A percentile compares a stretch with the other conserved stretches of the same genome.
Conservation (phyloP, 2,329 filamentous ascomycete genomes). For the Didymella segeticola region DNA sequence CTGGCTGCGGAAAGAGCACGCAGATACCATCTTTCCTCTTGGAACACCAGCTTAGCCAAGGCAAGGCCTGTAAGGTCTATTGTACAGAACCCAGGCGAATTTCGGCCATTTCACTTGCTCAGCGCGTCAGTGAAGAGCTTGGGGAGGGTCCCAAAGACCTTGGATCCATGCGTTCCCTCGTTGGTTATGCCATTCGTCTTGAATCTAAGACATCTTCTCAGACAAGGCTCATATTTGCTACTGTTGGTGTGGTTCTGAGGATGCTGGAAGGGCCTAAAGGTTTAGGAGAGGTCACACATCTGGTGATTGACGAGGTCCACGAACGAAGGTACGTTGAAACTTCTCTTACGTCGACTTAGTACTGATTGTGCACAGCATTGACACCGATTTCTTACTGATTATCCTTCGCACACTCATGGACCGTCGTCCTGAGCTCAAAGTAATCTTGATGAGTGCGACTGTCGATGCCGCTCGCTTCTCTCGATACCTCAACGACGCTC, state of each 20-base stretch:
- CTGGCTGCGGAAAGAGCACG: slow-evolving; percentile 95
- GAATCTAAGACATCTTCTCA: slow-evolving; percentile 85
- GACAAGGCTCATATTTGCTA: slow-evolving; percentile 89
- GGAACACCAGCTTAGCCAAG: slow-evolving; percentile 83
- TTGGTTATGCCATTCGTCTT: slow-evolving; percentile 92
- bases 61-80: slow-evolving; percentile 86
- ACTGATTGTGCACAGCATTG: slow-evolving; percentile 65
- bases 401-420: slow-evolving; percentile 83
- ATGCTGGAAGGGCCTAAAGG: slow-evolving; percentile 93
- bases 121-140: slow-evolving; percentile 91
- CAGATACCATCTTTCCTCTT: slow-evolving; percentile 95
- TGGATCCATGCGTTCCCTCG: slow-evolving; percentile 80
- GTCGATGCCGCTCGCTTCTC: slow-evolving; percentile 94
- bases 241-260: slow-evolving; percentile 89
- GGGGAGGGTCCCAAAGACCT: slow-evolving; percentile 84
- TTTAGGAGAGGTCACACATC: slow-evolving; percentile 86
- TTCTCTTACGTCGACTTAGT: neutral
- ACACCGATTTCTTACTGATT: slow-evolving; percentile 94
- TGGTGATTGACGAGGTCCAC: slow-evolving; percentile 97
- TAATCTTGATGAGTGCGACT: slow-evolving; percentile 96
- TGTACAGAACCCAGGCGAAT: slow-evolving; percentile 96
- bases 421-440: slow-evolving; percentile 81
- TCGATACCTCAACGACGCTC: slow-evolving; percentile 82
- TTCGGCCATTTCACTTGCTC: slow-evolving; percentile 91
- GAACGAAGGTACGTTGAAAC: slow-evolving; percentile 66